Percentiles rank a stretch among this genome's conserved stretches.
These are phyloP conservation scores for Coemansia sp. DNA, from an alignment of 192 early-diverging fungal genomes.

Conservation along the genomic window DNA sequence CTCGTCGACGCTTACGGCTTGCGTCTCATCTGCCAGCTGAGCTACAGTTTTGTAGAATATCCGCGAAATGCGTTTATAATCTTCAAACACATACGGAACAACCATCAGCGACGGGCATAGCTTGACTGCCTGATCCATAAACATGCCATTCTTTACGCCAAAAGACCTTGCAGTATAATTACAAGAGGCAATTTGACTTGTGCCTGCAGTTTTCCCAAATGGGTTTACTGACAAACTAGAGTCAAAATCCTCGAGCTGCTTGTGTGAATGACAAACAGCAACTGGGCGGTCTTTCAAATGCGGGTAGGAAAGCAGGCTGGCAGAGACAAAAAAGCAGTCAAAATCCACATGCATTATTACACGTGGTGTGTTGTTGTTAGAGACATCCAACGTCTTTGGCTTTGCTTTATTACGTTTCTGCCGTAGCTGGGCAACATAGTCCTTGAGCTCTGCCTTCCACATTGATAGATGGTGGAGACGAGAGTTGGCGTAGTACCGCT, in stretches of 20 bases:
- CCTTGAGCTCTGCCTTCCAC: conserved; percentile 82
- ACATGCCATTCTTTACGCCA: conserved; percentile 81
- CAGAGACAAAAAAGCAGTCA: conserved; percentile 94
- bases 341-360: conserved; percentile 85
- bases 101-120: conserved; percentile 64
- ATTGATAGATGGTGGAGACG: conserved; percentile 75
- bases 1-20: conserved; percentile 87
- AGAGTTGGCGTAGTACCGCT: conserved; percentile 66
- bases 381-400: not conserved
- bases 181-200: conserved; percentile 77
- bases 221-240: not conserved
- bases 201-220: conserved; percentile 5
- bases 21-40: conserved; percentile 64
- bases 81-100: conserved; percentile 78
- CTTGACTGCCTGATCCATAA: conserved; percentile 65
- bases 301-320: conserved; percentile 69
- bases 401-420: conserved; percentile 3
- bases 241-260: conserved; percentile 8
- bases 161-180: conserved; percentile 81
- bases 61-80: conserved; percentile 62
- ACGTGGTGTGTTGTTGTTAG: not conserved
- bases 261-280: conserved; percentile 64
- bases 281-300: conserved; percentile 67
- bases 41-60: conserved; percentile 69
- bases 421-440: conserved; percentile 44